These are phyloP conservation scores for Phytophthora megakarya DNA, from an alignment of 352 stramenopile species.

Conservation along the genomic window DNA sequence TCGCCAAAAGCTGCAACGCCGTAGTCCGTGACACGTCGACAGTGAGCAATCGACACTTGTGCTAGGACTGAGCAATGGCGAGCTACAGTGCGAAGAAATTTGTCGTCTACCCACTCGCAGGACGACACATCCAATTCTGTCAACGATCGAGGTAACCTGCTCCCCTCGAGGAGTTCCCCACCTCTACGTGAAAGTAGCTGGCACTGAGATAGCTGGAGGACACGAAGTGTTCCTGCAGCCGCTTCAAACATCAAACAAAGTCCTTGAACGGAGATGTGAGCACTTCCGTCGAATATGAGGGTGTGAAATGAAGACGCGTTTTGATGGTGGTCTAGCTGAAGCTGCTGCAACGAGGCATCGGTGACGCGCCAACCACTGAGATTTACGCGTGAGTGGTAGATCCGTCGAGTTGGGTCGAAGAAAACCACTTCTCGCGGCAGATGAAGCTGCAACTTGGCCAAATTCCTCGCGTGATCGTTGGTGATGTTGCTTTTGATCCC, in stretches of 20 bases:
- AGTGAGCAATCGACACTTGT: slow-evolving; percentile 48
- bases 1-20: slow-evolving; percentile 67
- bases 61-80: slow-evolving; percentile 43
- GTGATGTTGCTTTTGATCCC: slow-evolving; percentile 21
- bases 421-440: slow-evolving; percentile 51
- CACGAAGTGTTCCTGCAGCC: slow-evolving; percentile 9
- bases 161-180: slow-evolving; percentile 22
- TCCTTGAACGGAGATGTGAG: slow-evolving; percentile 33
- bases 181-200: slow-evolving; percentile 35
- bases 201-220: slow-evolving; percentile 31
- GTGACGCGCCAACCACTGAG: slow-evolving; percentile 59
- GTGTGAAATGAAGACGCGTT: slow-evolving; percentile 26
- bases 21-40: slow-evolving; percentile 69
- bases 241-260: slow-evolving; percentile 25
- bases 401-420: slow-evolving; percentile 31
- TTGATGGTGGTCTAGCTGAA: slow-evolving; percentile 22
- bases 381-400: slow-evolving; percentile 51
- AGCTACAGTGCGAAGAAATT: slow-evolving; percentile 45
- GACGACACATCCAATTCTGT: slow-evolving; percentile 59
- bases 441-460: slow-evolving; percentile 35
- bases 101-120: slow-evolving; percentile 75
- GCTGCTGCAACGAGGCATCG: slow-evolving; percentile 41
- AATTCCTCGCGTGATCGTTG: slow-evolving; percentile 28
- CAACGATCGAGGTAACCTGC: slow-evolving; percentile 32
- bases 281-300: slow-evolving; percentile 25